A percentile compares a stretch with the other conserved stretches of the same genome.
Conservation (phyloP, 2,329 filamentous ascomycete species). For the Penicillium sp. region DNA sequence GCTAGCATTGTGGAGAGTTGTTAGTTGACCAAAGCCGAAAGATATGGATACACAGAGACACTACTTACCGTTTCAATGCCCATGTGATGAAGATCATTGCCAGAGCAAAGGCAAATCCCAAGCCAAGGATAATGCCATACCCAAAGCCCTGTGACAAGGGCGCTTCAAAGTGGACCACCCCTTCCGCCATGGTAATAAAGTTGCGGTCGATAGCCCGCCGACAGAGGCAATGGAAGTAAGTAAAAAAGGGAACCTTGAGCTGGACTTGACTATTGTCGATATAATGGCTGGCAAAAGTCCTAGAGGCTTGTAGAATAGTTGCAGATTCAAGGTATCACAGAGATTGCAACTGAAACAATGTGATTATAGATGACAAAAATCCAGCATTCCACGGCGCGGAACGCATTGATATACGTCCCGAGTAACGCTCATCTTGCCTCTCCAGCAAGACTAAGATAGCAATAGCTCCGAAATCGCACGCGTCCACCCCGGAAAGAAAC, state of each 20-base stretch:
- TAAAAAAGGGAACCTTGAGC: not conserved
- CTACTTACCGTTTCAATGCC: slow-evolving; percentile 60
- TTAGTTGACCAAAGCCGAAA: not conserved
- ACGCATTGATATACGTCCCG: slow-evolving; percentile 9
- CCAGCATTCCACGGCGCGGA: not conserved
- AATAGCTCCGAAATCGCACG: slow-evolving; percentile 26
- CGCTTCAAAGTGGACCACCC: slow-evolving; percentile 31
- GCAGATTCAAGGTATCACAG: slow-evolving; percentile 2
- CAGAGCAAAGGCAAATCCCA: slow-evolving; percentile 73
- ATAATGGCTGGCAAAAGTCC: not conserved
- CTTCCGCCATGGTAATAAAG: slow-evolving; percentile 22
- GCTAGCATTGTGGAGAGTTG: slow-evolving; percentile 30
- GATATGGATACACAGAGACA: not conserved
- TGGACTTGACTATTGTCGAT: not conserved
- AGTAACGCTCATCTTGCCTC: not conserved
- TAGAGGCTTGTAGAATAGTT: no score
- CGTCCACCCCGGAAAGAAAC: slow-evolving; percentile 6
- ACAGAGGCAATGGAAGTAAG: not conserved
- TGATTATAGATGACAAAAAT: not conserved
- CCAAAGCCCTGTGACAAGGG: slow-evolving; percentile 62
- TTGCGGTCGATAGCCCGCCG: not conserved
- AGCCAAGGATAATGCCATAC: slow-evolving; percentile 75
- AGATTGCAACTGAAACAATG: not conserved
- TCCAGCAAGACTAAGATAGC: not conserved
- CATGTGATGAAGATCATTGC: slow-evolving; percentile 75